Conservation (phyloP, 208 protist genomes). For the Leishmania lainsoni region DNA sequence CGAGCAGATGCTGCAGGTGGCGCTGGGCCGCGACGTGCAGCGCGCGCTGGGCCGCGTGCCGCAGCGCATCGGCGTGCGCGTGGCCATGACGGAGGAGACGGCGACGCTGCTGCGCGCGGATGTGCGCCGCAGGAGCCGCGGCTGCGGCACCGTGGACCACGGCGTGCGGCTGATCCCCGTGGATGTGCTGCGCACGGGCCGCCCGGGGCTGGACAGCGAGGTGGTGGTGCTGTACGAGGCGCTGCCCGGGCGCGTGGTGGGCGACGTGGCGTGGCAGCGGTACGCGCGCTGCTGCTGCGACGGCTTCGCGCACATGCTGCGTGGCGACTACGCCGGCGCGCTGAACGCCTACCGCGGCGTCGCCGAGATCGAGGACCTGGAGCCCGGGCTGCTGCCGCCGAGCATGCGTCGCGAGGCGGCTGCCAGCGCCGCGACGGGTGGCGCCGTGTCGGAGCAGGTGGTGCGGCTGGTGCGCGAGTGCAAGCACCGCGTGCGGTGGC, state of each 20-base stretch:
- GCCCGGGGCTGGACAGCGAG: conserved; percentile 14
- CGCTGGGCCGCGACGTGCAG: conserved; percentile 35
- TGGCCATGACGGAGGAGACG: conserved; percentile 50
- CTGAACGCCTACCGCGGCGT: conserved; percentile 28
- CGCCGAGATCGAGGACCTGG: conserved; percentile 19
- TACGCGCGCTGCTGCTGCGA: conserved; percentile 24
- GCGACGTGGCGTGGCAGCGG: conserved; percentile 27
- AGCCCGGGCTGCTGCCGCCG: conserved; percentile 13
- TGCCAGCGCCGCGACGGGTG: conserved; percentile 8
- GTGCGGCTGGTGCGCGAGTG: conserved; percentile 28
- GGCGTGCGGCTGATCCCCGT: conserved; percentile 39
- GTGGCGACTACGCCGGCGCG: conserved; percentile 38
- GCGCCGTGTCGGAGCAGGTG: conserved; percentile 20
- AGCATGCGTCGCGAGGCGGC: conserved; percentile 19
- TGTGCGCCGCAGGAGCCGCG: neutral
- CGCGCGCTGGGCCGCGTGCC: conserved; percentile 31
- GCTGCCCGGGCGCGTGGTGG: conserved; percentile 17
- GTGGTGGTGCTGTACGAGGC: conserved; percentile 37
- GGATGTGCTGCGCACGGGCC: conserved; percentile 25
- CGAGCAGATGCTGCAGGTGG: conserved; percentile 26
- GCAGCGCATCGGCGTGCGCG: conserved; percentile 23
- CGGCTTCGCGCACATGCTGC: conserved; percentile 45
- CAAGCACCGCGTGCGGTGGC: neutral
- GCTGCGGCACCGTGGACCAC: conserved; percentile 27
- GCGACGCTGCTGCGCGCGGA: conserved; percentile 34